Evolutionary conservation across 1,139 yeast genomes (phyloP).

Genomic region (Debaryomyces fabryi): DNA sequence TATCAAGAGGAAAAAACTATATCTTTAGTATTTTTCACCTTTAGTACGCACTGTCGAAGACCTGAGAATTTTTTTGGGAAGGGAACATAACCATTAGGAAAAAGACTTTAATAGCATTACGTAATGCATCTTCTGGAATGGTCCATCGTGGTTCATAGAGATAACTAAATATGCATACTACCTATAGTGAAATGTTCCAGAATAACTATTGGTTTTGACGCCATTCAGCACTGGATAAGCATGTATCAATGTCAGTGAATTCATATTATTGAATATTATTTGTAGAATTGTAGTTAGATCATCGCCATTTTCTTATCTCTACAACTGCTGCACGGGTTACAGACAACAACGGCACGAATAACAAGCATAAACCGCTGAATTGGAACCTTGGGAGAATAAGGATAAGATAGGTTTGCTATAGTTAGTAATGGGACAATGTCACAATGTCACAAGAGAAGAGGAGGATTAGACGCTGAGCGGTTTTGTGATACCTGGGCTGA

Average conservation of each 20-base stretch:
- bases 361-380: not conserved
- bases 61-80: constrained; percentile 8
- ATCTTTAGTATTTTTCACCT: constrained; percentile 1
- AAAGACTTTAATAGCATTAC: not conserved
- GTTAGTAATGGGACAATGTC: not conserved
- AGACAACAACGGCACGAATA: not conserved
- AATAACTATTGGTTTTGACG: too few species aligned
- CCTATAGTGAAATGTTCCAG: too few species aligned
- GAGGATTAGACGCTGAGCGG: not conserved
- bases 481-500: constrained; percentile 4
- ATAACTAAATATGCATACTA: not conserved
- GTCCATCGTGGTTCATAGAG: not conserved
- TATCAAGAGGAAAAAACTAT: constrained; percentile 2
- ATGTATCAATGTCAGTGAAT: too few species aligned
- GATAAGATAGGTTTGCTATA: not conserved
- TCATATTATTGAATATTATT: not conserved
- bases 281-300: not conserved
- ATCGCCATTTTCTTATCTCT: not conserved
- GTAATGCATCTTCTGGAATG: not conserved
- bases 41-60: constrained; percentile 6
- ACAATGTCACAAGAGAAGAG: not conserved
- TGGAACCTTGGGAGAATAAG: not conserved
- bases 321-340: not conserved
- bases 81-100: constrained; percentile 7
- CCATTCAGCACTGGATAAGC: too few species aligned